Base-by-base conservation (phyloP, 768 basidiomycete genomes). In the Lentinula guzmanii region DNA sequence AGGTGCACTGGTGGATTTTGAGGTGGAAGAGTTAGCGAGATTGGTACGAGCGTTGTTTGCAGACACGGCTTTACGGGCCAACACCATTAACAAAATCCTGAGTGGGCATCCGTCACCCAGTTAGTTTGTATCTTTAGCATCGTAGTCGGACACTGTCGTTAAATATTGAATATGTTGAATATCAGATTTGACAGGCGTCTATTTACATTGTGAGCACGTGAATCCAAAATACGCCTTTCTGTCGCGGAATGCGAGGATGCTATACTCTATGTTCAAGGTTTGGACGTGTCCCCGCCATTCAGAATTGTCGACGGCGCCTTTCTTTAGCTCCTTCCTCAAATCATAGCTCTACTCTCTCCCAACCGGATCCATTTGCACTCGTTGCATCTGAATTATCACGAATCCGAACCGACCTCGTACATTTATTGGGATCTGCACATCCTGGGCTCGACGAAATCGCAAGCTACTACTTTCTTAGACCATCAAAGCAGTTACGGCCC, bases 391-490 rank as follows among this genome's bases (percentile, higher is more conserved):
- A 95, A 68, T 80, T 97, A 46, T 66, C 79, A 35, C 77, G 82
- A 61, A 77, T 97, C 39, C 86, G 89, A 58, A 77, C 81, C 3
- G 86, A 84, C 18, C 76, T 97, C 16, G 78, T 93, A 64, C 74
- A 78, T 62, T 81, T 98, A 61, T 82, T 98, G 10, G 89, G 89
- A 16, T 91, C 91, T 10, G 89, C 90, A 4, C 89, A 96, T 71
- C 89, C 93, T 15, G 83, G 86, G 0, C 83, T 97, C 57, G 86
- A 86, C 62, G 85, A 91, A 65, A 86, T 95, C 58, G 90, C 95
- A 1, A 86, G 92, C 63, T 96, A 98, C 74, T 97, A 98, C 77
- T 97, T 97, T 72, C 79, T 84, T 41, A 90, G 91, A 64, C 88
- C 87, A 2, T 93, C 93, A 5, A 97, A 98, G 71, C 93, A 96